Base-by-base conservation (phyloP, 2,329 filamentous ascomycete genomes). In the Apiospora rasikravindrae region DNA sequence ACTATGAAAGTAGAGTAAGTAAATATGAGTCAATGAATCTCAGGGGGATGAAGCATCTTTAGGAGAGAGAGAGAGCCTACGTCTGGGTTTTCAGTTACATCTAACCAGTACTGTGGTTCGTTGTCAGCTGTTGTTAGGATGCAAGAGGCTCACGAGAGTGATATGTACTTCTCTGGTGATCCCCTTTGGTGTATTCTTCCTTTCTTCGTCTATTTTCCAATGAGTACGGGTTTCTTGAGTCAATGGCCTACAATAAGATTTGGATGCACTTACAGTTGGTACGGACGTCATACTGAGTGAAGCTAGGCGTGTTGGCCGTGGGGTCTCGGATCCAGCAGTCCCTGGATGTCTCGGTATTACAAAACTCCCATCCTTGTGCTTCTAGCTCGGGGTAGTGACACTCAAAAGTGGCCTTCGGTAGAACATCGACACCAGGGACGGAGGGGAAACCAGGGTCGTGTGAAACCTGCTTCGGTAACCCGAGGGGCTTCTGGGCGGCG, bases 301-400 rank as follows among this genome's bases (percentile, higher is more conserved):
- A 73, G 0, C 47, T 40, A 4, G 75, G 73, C 29, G 74, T 66
- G 6, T 37, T 45, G 47, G 67, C 73, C 22, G n/a, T 70, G 7
- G 74, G 73, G 67, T 76, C 64, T 51, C 71, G 68, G 42, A 76
- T 73, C 75, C 75, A 75, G 66, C 75, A 76, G 44, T 74, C 74
- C 47, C 74, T 71, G 0, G 74, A 73, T 4, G 53, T 67, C 26
- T 75, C 71, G 16, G 66, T 73, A 45, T 76, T 76, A 44, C 74
- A 76, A 4, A 75, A 61, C 68, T 74, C 71, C 74, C 75, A 76
- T 4, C 75, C 74, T 33, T 71, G 29, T 10, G 67, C 53, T 68
- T 75, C 71, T 26, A 76, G 70, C 16, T 75, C 73, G 7, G 75
- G 75, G 26, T 76, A 76, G 24, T 49, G 51, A 47, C 75, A 76